These are phyloP conservation scores for Babesia gibsoni DNA, from an alignment of 169 alveolate genomes.

Conservation along the genomic window DNA sequence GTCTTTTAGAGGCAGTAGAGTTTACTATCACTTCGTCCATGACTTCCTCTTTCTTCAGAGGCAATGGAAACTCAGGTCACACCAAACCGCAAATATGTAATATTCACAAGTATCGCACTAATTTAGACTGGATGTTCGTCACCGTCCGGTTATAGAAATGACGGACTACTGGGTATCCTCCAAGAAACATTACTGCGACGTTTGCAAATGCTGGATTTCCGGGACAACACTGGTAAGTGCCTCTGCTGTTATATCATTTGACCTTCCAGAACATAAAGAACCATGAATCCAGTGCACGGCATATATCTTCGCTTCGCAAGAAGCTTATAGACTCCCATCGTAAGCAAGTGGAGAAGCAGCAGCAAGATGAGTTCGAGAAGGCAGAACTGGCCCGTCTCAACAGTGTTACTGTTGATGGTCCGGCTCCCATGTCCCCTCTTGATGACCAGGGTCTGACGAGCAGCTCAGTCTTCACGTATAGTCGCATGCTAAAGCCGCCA, in stretches of 20 bases:
- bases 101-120: background rate
- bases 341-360: conserved; percentile 6
- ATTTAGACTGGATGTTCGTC: background rate
- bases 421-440: conserved; percentile 7
- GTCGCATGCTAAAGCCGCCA: conserved; percentile 26
- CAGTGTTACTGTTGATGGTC: conserved; percentile 59
- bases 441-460: background rate
- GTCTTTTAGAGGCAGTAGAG: no score
- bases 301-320: conserved; percentile 50
- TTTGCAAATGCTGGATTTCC: conserved; percentile 66
- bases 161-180: conserved; percentile 70
- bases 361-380: conserved; percentile 53
- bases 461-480: background rate
- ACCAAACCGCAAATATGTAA: background rate
- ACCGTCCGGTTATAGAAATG: conserved; percentile 6
- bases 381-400: conserved; percentile 66
- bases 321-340: conserved; percentile 60
- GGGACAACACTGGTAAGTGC: conserved; percentile 47
- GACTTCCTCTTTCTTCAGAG: no score
- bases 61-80: background rate
- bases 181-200: conserved; percentile 68
- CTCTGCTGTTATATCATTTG: background rate
- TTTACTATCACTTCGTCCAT: no score
- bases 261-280: conserved; percentile 43
- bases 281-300: conserved; percentile 59